Evolutionary conservation across 1,139 yeast species (phyloP), one percentile per base, ranked within the genome.

Genomic region (Arxiozyma heterogenica): DNA sequence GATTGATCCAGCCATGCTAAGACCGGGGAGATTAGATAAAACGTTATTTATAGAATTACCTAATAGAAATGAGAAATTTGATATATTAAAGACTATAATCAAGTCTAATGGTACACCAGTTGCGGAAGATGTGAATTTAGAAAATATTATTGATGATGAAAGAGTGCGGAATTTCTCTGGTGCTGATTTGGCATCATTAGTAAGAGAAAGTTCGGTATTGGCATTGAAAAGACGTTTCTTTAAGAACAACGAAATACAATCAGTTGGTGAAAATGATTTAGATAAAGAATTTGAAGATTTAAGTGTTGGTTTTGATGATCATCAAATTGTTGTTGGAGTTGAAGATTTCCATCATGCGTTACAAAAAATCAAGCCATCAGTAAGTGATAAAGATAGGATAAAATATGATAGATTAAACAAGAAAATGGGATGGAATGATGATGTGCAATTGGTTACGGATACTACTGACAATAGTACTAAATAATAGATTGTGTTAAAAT

Each of bases 1-100:
- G 90, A 93, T 93, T 59, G 98, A 93, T 70, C 93, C 96, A 9
- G 98, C 98, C 0, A 93, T 93, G 98, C 75, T 93, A 53, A 81
- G 98, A 67, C 98, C 98, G 0, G 98, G 98, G 2, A 81, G 98
- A 68, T 76, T 93, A 63, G 98, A 93, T 67, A 93, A 93, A 70
- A 91, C 96, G 3, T 75, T 93, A 50, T 91, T 84, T 69, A 94
- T 93, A 47, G 97, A 93, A 67, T 75, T 93, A 51, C 98, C 98
- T 1, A 79, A 82, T 6, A 80, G 82, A 0, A 76, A 73, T 7
- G 98, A 93, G 68, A 78, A 96, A 57, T 72, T 77, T 5, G 97
- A 91, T 58, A 93, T 93, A 55, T 75, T 93, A 65, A 78, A 77
- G 58, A 90, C 98, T 0, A 80, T 93, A 48, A 82, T 90, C 4